phyloP scores from a whole-genome alignment of 164 flowering plant species.

The Hamamelis virginiana region DNA sequence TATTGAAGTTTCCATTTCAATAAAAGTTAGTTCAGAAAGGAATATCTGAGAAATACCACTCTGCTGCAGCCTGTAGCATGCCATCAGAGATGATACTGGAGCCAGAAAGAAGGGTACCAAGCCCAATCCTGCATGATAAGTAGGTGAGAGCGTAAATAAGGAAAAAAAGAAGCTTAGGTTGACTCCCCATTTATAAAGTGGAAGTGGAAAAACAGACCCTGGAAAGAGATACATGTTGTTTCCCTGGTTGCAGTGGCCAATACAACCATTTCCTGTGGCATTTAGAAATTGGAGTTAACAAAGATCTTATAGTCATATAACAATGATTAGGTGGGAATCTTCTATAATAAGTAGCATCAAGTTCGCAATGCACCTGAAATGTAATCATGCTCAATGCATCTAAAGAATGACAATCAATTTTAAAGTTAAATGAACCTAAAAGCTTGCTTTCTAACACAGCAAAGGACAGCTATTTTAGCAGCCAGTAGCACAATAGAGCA shows the following conservation, averaged over 20 bases:
- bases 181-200: not conserved
- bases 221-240: constrained; percentile 99
- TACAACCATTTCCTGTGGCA: constrained; percentile 70
- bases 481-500: too few relatives aligned
- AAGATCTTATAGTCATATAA: not conserved
- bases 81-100: constrained; percentile 88
- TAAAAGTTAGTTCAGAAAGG: not conserved
- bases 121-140: constrained; percentile 74
- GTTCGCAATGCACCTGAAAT: not conserved
- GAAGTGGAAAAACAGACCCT: constrained; percentile 57
- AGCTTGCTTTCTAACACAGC: too few relatives aligned
- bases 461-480: too few relatives aligned
- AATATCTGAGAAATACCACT: constrained; percentile 51
- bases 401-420: too few relatives aligned
- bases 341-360: too few relatives aligned
- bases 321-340: not conserved
- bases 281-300: constrained; percentile 2
- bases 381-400: too few relatives aligned
- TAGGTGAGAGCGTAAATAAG: not conserved
- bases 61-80: constrained; percentile 98
- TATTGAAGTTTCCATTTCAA: not conserved
- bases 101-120: constrained; percentile 93
- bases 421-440: too few relatives aligned
- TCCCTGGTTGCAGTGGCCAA: constrained; percentile 95
- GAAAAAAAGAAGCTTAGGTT: not conserved